A percentile compares a stretch with the other conserved stretches of the same genome.
phyloP scores from a whole-genome alignment of 805 yeast genomes.

The Kodamaea hsintzibuensis region DNA sequence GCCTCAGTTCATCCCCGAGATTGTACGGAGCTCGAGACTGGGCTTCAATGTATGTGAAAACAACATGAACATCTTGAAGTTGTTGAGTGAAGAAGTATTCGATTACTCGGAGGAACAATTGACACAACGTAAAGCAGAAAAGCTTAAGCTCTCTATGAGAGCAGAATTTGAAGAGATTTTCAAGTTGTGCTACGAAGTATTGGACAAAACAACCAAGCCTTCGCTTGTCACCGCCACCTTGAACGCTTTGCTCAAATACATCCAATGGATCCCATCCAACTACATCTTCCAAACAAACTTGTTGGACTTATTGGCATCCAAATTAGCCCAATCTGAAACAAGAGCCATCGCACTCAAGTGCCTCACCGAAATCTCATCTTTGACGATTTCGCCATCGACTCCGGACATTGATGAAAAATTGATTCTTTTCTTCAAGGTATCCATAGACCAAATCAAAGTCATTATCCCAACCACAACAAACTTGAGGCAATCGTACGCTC shows the following conservation, averaged over 20 bases:
- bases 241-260: slow-evolving; percentile 76
- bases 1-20: slow-evolving; percentile 96
- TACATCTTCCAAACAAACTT: slow-evolving; percentile 88
- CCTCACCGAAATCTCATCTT: slow-evolving; percentile 83
- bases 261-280: slow-evolving; percentile 92
- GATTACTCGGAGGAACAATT: slow-evolving; percentile 94
- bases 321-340: slow-evolving; percentile 74
- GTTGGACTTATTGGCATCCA: slow-evolving; percentile 66
- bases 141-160: slow-evolving; percentile 78
- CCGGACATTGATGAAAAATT: slow-evolving; percentile 57
- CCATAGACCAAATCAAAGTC: slow-evolving; percentile 68
- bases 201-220: slow-evolving; percentile 85
- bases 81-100: slow-evolving; percentile 93
- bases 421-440: slow-evolving; percentile 64
- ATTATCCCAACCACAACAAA: slow-evolving; percentile 76
- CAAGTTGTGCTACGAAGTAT: slow-evolving; percentile 88
- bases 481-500: slow-evolving; percentile 66
- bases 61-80: slow-evolving; percentile 88
- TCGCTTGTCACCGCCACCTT: slow-evolving; percentile 83
- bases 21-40: slow-evolving; percentile 79
- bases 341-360: slow-evolving; percentile 87
- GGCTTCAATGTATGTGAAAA: slow-evolving; percentile 95
- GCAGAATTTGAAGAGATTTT: slow-evolving; percentile 92
- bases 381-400: slow-evolving; percentile 63
- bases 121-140: slow-evolving; percentile 92